Conservation (phyloP, 2,329 filamentous ascomycete genomes). For the Alternaria sp. region DNA sequence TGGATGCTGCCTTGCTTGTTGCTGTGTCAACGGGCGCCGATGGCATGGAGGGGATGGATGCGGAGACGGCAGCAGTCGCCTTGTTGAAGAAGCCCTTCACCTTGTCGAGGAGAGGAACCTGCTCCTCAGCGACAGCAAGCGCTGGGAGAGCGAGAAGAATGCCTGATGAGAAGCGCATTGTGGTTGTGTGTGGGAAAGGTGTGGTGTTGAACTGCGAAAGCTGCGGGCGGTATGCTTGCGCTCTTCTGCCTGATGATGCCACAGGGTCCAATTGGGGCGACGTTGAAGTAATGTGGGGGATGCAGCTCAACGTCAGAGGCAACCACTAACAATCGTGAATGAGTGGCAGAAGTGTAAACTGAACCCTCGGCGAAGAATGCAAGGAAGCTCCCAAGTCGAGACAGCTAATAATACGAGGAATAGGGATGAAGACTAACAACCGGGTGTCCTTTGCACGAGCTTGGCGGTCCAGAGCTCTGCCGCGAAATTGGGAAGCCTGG, state of each 20-base stretch:
- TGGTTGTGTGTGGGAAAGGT: slow-evolving; percentile 35
- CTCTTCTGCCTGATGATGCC: slow-evolving; percentile 32
- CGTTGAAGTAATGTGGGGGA: slow-evolving; percentile 30
- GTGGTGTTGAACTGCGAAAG: slow-evolving; percentile 14
- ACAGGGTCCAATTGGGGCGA: slow-evolving; percentile 30
- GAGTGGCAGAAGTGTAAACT: slow-evolving; percentile 11
- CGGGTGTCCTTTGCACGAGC: slow-evolving; percentile 4
- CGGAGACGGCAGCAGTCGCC: slow-evolving; percentile 65
- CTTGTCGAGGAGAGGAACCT: slow-evolving; percentile 70
- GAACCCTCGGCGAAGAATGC: neutral
- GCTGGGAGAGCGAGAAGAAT: slow-evolving; percentile 63
- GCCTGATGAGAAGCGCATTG: slow-evolving; percentile 62
- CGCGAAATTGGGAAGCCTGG: slow-evolving; percentile 20
- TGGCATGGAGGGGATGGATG: slow-evolving; percentile 56
- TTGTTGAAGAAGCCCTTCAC: slow-evolving; percentile 63
- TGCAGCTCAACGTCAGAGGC: slow-evolving; percentile 20
- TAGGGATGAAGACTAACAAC: slow-evolving; percentile 14
- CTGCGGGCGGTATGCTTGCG: slow-evolving; percentile 14
- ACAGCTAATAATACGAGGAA: slow-evolving; percentile 13
- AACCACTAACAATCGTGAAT: slow-evolving; percentile 18
- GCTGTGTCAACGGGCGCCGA: slow-evolving; percentile 56
- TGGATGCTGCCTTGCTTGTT: slow-evolving; percentile 61
- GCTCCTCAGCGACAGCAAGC: slow-evolving; percentile 63
- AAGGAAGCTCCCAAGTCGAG: neutral
- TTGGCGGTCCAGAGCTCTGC: slow-evolving; percentile 16